Evolutionary conservation across 768 basidiomycete genomes (phyloP).

Genomic region (Amanita brunnescens): DNA sequence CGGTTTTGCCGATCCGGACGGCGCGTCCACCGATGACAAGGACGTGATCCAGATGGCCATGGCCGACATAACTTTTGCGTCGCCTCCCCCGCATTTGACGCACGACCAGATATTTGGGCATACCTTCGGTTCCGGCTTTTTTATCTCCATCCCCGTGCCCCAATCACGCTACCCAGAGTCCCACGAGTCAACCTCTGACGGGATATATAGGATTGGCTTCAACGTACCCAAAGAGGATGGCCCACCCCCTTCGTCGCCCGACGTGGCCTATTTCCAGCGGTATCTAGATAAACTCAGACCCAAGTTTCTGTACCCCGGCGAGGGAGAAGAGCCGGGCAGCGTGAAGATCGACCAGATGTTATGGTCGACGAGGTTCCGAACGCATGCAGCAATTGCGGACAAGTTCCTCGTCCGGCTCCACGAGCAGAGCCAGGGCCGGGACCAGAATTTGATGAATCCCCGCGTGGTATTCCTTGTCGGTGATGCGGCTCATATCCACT

Average conservation of each 20-base stretch:
- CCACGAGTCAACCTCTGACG: constrained; percentile 4
- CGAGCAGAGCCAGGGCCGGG: background rate
- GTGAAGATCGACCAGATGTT: constrained; percentile 26
- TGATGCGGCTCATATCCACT: too few relatives aligned
- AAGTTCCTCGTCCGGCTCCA: constrained; percentile 22
- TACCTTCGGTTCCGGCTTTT: constrained; percentile 21
- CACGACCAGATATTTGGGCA: constrained; percentile 15
- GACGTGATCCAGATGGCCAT: constrained; percentile 32
- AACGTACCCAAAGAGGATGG: constrained; percentile 28
- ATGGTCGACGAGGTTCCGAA: constrained; percentile 42
- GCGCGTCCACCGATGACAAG: constrained; percentile 17
- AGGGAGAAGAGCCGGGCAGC: constrained; percentile 20
- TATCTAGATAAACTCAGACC: constrained; percentile 35
- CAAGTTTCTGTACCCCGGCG: constrained; percentile 19
- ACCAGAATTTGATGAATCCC: background rate
- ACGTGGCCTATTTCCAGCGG: constrained; percentile 33
- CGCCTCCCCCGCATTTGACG: constrained; percentile 15
- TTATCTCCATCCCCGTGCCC: constrained; percentile 29
- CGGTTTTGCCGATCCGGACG: too few relatives aligned
- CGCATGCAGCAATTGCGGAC: constrained; percentile 35
- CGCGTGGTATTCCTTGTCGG: constrained; percentile 14
- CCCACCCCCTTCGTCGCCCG: constrained; percentile 26
- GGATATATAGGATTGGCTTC: constrained; percentile 32
- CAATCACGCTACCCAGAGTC: constrained; percentile 12
- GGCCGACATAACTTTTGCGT: constrained; percentile 38